Base-by-base conservation (phyloP, 345 rosid genomes). In the Abelmoschus esculentus region DNA sequence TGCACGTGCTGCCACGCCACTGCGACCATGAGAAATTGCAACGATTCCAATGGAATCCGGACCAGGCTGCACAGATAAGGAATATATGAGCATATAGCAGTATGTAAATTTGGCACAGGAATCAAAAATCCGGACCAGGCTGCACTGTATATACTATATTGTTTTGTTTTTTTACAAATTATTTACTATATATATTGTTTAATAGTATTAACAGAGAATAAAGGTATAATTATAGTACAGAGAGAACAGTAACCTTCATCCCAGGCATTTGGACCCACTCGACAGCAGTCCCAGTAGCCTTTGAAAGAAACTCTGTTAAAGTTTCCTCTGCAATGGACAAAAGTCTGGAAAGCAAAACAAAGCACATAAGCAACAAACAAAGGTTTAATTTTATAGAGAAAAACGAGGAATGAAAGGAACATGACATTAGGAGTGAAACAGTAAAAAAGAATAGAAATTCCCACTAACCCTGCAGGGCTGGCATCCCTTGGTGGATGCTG, bases 211-310 rank as follows among this genome's bases (percentile, higher is more conserved):
- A 65, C 74, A 59, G 46, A 69, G 70, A 65, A 61, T 70, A 70
- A 59, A 17, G 18, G 65, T 63, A 71, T 13, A 63, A 58, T 64
- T 72, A 73, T 19, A 66, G 63, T 9, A 3, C 26, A 31, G 34
- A 42, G 52, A 42, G 46, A 36, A 61, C 71, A 71, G 64, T 56
- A 54, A 80, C 93, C 93, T 95, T 95, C 97, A 91, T 95, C 85
- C 99, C 99, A 81, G 96, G 99, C 99, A 95, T 80, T 87, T 95
- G 99, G 89, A 95, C 96, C 99, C 99, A 95, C 90, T 95, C 99
- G 19, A 95, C 92, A 54, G 97, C 96, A 73, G 99, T 95, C 84
- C 99, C 99, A 73, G 97, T 95, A 70, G 99, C 99, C 99, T 95
- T 95, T 12, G 99, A 95, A 74, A 91, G 93, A 88, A 91, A 95